Percentiles rank a stretch among this genome's conserved stretches.
Conservation (phyloP, 768 basidiomycete genomes). For the Auriscalpium vulgare region DNA sequence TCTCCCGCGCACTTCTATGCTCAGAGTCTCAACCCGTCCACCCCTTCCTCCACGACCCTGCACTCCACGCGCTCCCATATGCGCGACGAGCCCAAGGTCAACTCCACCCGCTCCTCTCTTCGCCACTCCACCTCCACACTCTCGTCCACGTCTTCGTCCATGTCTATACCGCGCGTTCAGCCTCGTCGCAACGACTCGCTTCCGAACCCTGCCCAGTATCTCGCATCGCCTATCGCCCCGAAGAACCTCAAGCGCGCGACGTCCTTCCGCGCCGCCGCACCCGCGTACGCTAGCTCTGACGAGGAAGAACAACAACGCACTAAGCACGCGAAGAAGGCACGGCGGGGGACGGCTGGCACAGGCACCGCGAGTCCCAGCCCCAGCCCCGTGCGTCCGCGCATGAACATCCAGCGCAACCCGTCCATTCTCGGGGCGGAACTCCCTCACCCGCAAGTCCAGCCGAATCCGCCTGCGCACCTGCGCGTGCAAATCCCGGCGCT, state of each 20-base stretch:
- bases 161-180: slow-evolving; percentile 3
- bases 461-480: slow-evolving; percentile 9
- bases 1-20: slow-evolving; percentile 23
- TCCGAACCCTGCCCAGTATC: neutral
- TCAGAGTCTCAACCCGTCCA: slow-evolving; percentile 25
- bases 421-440: slow-evolving; percentile 14
- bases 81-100: slow-evolving; percentile 3
- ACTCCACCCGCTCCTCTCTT: slow-evolving; percentile 3
- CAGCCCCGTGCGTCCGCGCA: slow-evolving; percentile 5
- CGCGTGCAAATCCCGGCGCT: slow-evolving; percentile 30
- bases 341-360: slow-evolving; percentile 4
- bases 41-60: slow-evolving; percentile 15
- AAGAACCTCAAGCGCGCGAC: slow-evolving; percentile 11
- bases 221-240: neutral
- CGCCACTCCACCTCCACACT: slow-evolving; percentile 8
- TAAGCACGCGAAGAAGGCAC: slow-evolving; percentile 12
- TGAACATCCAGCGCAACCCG: slow-evolving; percentile 9
- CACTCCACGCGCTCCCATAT: slow-evolving; percentile 6
- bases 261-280: slow-evolving; percentile 9
- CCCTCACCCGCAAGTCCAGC: slow-evolving; percentile 5
- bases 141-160: slow-evolving; percentile 12
- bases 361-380: slow-evolving; percentile 1
- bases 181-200: slow-evolving; percentile 11
- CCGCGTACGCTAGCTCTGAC: slow-evolving; percentile 2
- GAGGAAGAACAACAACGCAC: neutral